These are phyloP conservation scores for Butyriboletus loyo DNA, from an alignment of 768 basidiomycete genomes.

Conservation along the genomic window DNA sequence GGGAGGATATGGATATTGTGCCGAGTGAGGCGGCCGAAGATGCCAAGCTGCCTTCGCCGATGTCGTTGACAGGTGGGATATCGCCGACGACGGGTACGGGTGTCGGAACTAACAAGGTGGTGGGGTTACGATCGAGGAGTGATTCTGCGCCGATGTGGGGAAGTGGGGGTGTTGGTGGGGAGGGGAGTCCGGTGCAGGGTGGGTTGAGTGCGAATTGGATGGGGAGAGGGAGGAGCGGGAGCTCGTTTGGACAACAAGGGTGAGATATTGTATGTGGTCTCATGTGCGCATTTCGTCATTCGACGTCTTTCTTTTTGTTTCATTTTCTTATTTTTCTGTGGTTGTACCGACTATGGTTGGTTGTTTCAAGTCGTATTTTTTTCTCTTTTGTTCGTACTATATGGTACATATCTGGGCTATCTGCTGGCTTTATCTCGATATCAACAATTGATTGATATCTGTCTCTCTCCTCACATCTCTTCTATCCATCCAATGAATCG, in stretches of 20 bases:
- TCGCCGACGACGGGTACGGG: slow-evolving; percentile 13
- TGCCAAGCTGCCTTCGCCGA: slow-evolving; percentile 20
- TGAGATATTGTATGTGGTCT: background rate
- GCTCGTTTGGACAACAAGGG: slow-evolving; percentile 26
- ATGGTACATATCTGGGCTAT: background rate
- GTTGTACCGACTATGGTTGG: background rate
- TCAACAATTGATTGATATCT: too few species aligned
- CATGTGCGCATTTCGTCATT: slow-evolving; percentile 18
- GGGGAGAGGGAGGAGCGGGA: slow-evolving; percentile 25
- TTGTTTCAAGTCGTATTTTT: background rate
- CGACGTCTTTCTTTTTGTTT: slow-evolving; percentile 17
- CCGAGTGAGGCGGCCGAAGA: slow-evolving; percentile 10
- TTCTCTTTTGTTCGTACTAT: background rate
- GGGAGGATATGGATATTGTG: slow-evolving; percentile 27
- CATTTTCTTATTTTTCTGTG: background rate
- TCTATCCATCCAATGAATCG: too few species aligned
- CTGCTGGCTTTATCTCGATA: background rate
- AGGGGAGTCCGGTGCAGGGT: slow-evolving; percentile 14
- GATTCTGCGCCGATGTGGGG: slow-evolving; percentile 26
- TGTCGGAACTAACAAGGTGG: slow-evolving; percentile 15
- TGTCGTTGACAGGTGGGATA: slow-evolving; percentile 16
- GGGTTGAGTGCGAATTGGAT: slow-evolving; percentile 30
- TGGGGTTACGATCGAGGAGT: slow-evolving; percentile 21
- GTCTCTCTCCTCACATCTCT: too few species aligned
- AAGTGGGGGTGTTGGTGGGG: slow-evolving; percentile 15